Evolutionary conservation across 2,329 filamentous ascomycete genomes (phyloP), one percentile per base, ranked within the genome.

Genomic region (Chaetomium sp.): DNA sequence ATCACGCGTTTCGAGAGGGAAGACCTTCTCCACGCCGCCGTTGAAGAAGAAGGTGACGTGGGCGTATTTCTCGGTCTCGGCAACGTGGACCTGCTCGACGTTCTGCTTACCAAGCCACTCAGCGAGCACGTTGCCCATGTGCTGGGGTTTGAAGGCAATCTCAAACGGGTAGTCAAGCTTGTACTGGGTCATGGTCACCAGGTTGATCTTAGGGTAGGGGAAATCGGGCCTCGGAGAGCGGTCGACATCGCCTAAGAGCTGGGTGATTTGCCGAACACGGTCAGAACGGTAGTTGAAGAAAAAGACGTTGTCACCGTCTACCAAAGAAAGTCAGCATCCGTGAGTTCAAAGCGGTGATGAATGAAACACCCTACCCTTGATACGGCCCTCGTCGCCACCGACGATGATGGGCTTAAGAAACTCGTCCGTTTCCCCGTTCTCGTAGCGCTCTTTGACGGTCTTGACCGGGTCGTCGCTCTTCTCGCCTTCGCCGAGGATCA

Each of bases 221-320:
- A 97, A 96, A 73, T 96, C 89, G 63, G 91, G 89, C 64, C 83
- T 82, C 54, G 91, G 91, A 32, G 90, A 95, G 68, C 90, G 89
- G 77, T 99, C 94, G 69, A 92, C 86, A 71, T 88, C 88, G 65
- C 94, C 94, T 54, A 99, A 79, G 45, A 99, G 81, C 76, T 97
- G 94, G 49, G 91, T 95, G 71, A 99, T 88, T 74, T 99, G 94
- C 66, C 94, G 89, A 52, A 92, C 92, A 72, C 94, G 91, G 72
- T 99, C 94, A 56, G 94, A 97, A 68, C 94, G 90, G 81, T 99
- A 99, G 85, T 99, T 99, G 88, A 99, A 99, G 84, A 97, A 97
- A 83, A 97, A 97, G 67, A 97, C 82, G 53, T 90, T 92, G 70
- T 99, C 94, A 64, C 88, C 81, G 69, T 97, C 91, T 91, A 14